phyloP scores from a whole-genome alignment of 306 rosid species.

The Urtica urens region DNA sequence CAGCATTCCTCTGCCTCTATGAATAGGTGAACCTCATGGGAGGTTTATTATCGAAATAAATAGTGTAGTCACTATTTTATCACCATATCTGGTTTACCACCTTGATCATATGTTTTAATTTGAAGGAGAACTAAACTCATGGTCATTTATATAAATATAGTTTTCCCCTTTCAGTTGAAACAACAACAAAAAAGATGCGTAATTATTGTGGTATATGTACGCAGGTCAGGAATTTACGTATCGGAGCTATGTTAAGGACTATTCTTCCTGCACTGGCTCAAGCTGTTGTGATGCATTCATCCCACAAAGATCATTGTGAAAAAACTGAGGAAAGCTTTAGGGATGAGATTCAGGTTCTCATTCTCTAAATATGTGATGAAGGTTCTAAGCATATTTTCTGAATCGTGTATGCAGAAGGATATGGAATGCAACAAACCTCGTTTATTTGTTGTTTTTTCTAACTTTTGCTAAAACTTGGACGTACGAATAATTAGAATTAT shows the following conservation, averaged over 20 bases:
- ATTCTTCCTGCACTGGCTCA: conserved; percentile 83
- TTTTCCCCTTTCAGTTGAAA: too few species aligned
- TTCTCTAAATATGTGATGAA: neutral
- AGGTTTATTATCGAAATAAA: too few species aligned
- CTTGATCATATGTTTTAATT: too few species aligned
- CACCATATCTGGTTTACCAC: too few species aligned
- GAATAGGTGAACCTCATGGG: too few species aligned
- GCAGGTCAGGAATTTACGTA: conserved; percentile 74
- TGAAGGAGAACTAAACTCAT: too few species aligned
- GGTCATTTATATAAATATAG: too few species aligned
- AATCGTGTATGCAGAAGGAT: neutral
- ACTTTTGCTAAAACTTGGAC: neutral
- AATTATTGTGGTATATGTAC: too few species aligned
- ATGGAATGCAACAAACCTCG: neutral
- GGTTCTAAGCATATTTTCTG: neutral
- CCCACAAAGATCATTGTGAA: conserved; percentile 27
- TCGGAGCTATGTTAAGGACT: conserved; percentile 89
- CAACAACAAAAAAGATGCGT: too few species aligned
- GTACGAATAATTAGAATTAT: conserved; percentile 1
- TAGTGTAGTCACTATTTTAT: too few species aligned
- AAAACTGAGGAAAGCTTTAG: conserved; percentile 44
- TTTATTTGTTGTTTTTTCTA: neutral
- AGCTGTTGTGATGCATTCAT: conserved; percentile 60
- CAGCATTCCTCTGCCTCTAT: too few species aligned
- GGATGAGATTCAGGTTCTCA: conserved; percentile 68